A percentile compares a stretch with the other conserved stretches of the same genome.
These are phyloP conservation scores for Phyllosticta citriasiana DNA, from an alignment of 2,329 filamentous ascomycete species.

Conservation along the genomic window DNA sequence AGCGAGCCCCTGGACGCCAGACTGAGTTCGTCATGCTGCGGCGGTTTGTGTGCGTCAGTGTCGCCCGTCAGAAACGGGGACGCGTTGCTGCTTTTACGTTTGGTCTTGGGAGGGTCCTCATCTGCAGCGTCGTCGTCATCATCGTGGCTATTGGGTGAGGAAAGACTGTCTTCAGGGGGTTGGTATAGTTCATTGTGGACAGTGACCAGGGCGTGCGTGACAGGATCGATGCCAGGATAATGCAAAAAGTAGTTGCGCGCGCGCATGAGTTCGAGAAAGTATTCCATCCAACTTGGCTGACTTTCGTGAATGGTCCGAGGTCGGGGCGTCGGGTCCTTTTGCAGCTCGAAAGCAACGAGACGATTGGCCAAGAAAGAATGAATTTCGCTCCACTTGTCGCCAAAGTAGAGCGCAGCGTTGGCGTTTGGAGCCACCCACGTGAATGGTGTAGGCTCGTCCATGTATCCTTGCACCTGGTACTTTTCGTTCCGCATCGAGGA, in stretches of 20 bases:
- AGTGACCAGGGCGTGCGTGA: slow-evolving; percentile 49
- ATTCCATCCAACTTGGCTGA: slow-evolving; percentile 69
- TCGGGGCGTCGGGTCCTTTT: slow-evolving; percentile 17
- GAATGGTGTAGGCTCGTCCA: slow-evolving; percentile 44
- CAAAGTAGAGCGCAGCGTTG: slow-evolving; percentile 72
- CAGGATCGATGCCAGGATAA: slow-evolving; percentile 52
- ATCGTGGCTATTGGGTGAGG: not conserved
- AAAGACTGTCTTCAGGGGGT: slow-evolving; percentile 55
- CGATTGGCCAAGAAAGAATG: slow-evolving; percentile 66
- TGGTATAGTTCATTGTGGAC: slow-evolving; percentile 68
- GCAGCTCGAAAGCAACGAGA: slow-evolving; percentile 31
- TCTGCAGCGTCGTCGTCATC: not conserved
- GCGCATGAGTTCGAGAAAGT: slow-evolving; percentile 65
- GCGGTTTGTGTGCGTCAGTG: not conserved
- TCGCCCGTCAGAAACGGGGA: not conserved
- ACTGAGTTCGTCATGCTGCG: slow-evolving; percentile 15
- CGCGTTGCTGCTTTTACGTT: not conserved
- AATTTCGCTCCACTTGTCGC: slow-evolving; percentile 77
- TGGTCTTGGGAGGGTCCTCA: slow-evolving; percentile 15
- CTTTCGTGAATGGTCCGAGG: slow-evolving; percentile 48
- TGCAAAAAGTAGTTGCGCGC: slow-evolving; percentile 68
- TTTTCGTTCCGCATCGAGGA: slow-evolving; percentile 28
- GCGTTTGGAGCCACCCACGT: slow-evolving; percentile 79
- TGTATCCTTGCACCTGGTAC: slow-evolving; percentile 17
- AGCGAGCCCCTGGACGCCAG: not conserved